Evolutionary conservation across 345 rosid species (phyloP), one percentile per base, ranked within the genome.

Genomic region (Euphorbia peplus): DNA sequence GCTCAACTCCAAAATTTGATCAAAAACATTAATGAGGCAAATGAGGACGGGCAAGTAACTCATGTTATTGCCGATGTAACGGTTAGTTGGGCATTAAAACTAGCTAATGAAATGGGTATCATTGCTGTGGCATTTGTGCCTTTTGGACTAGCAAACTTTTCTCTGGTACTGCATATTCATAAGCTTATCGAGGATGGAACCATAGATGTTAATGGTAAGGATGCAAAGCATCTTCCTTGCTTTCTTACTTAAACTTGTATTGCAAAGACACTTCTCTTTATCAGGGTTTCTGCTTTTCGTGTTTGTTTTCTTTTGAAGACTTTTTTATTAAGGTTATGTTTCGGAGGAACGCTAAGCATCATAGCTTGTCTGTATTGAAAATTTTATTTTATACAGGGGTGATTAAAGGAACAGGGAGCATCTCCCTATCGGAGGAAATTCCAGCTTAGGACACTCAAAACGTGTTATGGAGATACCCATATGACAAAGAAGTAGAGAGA

Each of bases 151-250:
- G 65, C 16, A 39, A 41, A 39, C 63, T 56, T 76, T 73, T 70
- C 69, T 1, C 2, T 79, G 5, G 1, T 54, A 0, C 64, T 73
- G 5, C 70, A 63, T 2, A 0, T 44, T 71, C 76, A 70, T 0
- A 29, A 52, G 44, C 78, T 79, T 42, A 12, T 68, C 6, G 52
- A 72, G 47, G 55, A 51, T n/a, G 78, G 75, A 53, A 1, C 71
- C 9, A 15, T 79, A 5, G 66, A 74, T 59, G 12, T 1, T 51
- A 32, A 72, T 5, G 81, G 81, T 79, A 66, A 74, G 73, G 8
- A 61, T 21, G 37, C 2, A 6, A 32, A 70, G 47, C 29, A 44
- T 19, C 24, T 18, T 2, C 26, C 28, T 52, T 52, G 19, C 25
- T 2, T 48, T 0, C 19, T 19, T 52, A n/a, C n/a, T n/a, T n/a